These are phyloP conservation scores for Schwanniomyces yamadae DNA, from an alignment of 805 yeast species.

Conservation along the genomic window DNA sequence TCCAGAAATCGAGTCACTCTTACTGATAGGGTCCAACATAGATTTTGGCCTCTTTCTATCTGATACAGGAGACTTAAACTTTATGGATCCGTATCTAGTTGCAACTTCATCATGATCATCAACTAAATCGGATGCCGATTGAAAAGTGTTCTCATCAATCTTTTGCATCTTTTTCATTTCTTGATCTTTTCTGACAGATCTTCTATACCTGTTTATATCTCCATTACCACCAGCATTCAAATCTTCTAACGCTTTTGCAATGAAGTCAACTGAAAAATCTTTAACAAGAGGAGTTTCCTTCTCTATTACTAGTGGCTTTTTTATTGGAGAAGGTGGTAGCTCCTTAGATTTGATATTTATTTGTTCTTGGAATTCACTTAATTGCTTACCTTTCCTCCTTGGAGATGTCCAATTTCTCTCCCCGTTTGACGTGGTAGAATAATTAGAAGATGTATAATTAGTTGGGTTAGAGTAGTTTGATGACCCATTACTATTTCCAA, in stretches of 20 bases:
- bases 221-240: constrained; percentile 46
- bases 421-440: constrained; percentile 16
- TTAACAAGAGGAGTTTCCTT: constrained; percentile 35
- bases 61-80: constrained; percentile 10
- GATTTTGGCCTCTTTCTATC: constrained; percentile 22
- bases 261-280: constrained; percentile 45
- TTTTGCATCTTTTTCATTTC: constrained; percentile 6
- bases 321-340: constrained; percentile 17
- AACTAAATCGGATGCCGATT: constrained; percentile 24
- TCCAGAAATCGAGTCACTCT: constrained; percentile 3
- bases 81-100: constrained; percentile 33
- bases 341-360: constrained; percentile 37
- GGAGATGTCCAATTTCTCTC: constrained; percentile 47
- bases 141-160: constrained; percentile 10
- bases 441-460: constrained; percentile 23
- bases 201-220: constrained; percentile 39
- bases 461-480: constrained; percentile 42
- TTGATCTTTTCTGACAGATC: constrained; percentile 28
- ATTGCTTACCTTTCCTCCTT: constrained; percentile 31
- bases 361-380: constrained; percentile 35
- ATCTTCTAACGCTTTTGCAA: constrained; percentile 47
- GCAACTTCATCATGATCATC: constrained; percentile 40
- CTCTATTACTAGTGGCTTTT: constrained; percentile 5
- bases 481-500: constrained; percentile 16
- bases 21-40: constrained; percentile 19